phyloP scores from a whole-genome alignment of 2,329 filamentous ascomycete genomes.

The Neonectria punicea region DNA sequence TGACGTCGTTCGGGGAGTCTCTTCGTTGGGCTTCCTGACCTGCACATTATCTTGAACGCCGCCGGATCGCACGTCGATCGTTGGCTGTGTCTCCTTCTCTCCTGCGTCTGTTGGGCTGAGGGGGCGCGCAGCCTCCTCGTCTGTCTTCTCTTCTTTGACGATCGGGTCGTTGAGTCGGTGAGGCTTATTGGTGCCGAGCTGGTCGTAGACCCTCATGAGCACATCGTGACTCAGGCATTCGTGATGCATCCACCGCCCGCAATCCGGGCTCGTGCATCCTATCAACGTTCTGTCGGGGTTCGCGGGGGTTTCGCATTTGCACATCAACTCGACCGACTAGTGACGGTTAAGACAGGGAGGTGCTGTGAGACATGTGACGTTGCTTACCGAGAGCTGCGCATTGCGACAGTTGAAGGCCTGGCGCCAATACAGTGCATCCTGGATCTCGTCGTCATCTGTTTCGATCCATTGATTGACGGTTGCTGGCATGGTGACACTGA shows the following conservation, averaged over 20 bases:
- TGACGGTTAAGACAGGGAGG: constrained; percentile 34
- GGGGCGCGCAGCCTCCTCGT: constrained; percentile 50
- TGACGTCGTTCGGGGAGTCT: constrained; percentile 45
- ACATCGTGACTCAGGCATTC: constrained; percentile 69
- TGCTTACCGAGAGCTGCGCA: constrained; percentile 67
- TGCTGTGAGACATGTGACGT: not conserved
- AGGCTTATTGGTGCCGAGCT: constrained; percentile 62
- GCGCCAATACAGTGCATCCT: constrained; percentile 70
- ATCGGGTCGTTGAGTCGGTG: constrained; percentile 53
- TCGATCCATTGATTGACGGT: constrained; percentile 76
- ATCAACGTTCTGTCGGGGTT: constrained; percentile 71
- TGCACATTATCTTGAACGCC: constrained; percentile 53
- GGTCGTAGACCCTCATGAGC: constrained; percentile 60
- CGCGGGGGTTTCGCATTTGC: constrained; percentile 68
- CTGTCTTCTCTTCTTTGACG: constrained; percentile 54
- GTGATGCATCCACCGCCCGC: constrained; percentile 71
- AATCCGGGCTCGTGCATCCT: constrained; percentile 65
- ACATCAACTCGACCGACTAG: constrained; percentile 65
- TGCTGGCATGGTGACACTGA: constrained; percentile 71
- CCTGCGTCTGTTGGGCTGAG: constrained; percentile 64
- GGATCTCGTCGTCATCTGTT: constrained; percentile 71
- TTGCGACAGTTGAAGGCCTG: constrained; percentile 70
- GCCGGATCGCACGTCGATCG: constrained; percentile 63
- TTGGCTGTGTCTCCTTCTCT: constrained; percentile 60
- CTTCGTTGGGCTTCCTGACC: constrained; percentile 48